Conservation (phyloP, 805 yeast species). For the Zygotorulaspora florentina region DNA sequence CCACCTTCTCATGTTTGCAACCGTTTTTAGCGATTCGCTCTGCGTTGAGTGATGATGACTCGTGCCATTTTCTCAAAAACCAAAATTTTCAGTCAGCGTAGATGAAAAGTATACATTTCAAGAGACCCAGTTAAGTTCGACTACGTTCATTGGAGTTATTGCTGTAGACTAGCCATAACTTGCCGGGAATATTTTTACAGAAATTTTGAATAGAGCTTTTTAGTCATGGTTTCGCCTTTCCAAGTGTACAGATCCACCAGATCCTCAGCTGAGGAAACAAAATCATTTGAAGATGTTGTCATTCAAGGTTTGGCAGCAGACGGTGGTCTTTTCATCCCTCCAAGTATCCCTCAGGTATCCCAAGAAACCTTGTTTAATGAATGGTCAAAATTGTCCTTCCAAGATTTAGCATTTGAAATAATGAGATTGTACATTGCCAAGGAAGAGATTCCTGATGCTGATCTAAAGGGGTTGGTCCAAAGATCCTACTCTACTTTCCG, state of each 20-base stretch:
- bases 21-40: too few relatives aligned
- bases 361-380: slow-evolving; percentile 49
- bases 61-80: too few relatives aligned
- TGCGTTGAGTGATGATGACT: too few relatives aligned
- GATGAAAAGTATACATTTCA: too few relatives aligned
- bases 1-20: too few relatives aligned
- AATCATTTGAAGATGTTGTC: slow-evolving; percentile 75
- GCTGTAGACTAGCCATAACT: too few relatives aligned
- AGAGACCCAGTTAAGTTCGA: too few relatives aligned
- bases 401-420: slow-evolving; percentile 82
- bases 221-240: slow-evolving; percentile 35
- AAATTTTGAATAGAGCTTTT: background rate
- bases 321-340: slow-evolving; percentile 93
- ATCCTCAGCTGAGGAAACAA: slow-evolving; percentile 45
- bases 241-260: slow-evolving; percentile 80
- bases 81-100: too few relatives aligned
- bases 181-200: too few relatives aligned
- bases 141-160: too few relatives aligned
- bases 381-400: slow-evolving; percentile 76
- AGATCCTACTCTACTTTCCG: slow-evolving; percentile 90
- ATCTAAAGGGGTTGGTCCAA: slow-evolving; percentile 56
- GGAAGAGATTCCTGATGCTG: slow-evolving; percentile 69
- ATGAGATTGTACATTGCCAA: slow-evolving; percentile 71
- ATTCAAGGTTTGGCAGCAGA: slow-evolving; percentile 92
- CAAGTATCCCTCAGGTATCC: slow-evolving; percentile 64